Evolutionary conservation across 768 basidiomycete species (phyloP).

Genomic region (Tricholoma sp.): DNA sequence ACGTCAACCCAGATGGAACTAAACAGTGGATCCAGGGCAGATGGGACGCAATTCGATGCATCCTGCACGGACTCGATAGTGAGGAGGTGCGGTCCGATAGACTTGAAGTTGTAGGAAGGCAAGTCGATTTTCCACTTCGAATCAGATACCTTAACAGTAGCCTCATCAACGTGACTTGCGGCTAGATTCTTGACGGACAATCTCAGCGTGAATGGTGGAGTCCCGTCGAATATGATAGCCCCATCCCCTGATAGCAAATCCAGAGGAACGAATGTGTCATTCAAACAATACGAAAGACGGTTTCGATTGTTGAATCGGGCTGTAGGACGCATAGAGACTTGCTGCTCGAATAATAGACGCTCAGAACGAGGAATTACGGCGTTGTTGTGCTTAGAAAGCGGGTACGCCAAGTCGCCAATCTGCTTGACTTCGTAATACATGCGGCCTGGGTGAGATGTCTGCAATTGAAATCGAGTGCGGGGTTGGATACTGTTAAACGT

Average conservation of each 20-base stretch:
- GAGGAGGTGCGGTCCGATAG: slow-evolving; percentile 78
- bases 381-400: slow-evolving; percentile 61
- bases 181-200: slow-evolving; percentile 75
- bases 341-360: slow-evolving; percentile 78
- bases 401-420: slow-evolving; percentile 83
- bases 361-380: slow-evolving; percentile 62
- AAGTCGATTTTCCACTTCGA: slow-evolving; percentile 67
- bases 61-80: slow-evolving; percentile 77
- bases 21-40: slow-evolving; percentile 53
- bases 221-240: slow-evolving; percentile 68
- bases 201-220: slow-evolving; percentile 78
- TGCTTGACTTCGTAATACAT: slow-evolving; percentile 90
- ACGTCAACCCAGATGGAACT: slow-evolving; percentile 83
- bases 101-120: slow-evolving; percentile 67
- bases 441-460: slow-evolving; percentile 69
- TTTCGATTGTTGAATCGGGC: slow-evolving; percentile 69
- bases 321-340: slow-evolving; percentile 75
- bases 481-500: slow-evolving; percentile 83
- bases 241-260: slow-evolving; percentile 54
- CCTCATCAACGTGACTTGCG: slow-evolving; percentile 56
- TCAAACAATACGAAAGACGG: slow-evolving; percentile 70
- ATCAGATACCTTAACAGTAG: slow-evolving; percentile 45
- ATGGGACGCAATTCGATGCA: slow-evolving; percentile 76
- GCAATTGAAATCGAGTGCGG: slow-evolving; percentile 75
- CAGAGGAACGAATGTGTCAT: slow-evolving; percentile 56